Conservation (phyloP, 2,329 filamentous ascomycete species). For the Pseudohalonectria lignicola region DNA sequence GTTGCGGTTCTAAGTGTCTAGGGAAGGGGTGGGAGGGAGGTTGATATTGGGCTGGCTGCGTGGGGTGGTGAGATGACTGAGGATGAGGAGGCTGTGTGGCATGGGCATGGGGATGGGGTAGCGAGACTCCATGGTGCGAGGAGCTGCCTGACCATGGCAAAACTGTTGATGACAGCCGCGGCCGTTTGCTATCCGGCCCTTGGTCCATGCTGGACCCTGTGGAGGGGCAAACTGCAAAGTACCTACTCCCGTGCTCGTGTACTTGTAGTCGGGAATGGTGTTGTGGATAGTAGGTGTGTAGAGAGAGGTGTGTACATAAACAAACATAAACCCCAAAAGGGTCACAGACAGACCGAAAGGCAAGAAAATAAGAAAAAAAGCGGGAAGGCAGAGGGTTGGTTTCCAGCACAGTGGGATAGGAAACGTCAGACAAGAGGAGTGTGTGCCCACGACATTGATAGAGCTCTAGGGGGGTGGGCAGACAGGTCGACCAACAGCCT, state of each 20-base stretch:
- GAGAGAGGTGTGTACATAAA: not conserved
- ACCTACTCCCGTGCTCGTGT: not conserved
- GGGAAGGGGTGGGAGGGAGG: slow-evolving; percentile 21
- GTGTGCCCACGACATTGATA: slow-evolving; percentile 1
- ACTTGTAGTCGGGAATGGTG: not conserved
- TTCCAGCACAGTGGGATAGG: not conserved
- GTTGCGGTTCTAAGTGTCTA: not conserved
- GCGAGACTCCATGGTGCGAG: slow-evolving; percentile 33
- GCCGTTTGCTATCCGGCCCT: slow-evolving; percentile 48
- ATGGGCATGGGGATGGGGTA: slow-evolving; percentile 32
- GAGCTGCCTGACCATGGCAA: slow-evolving; percentile 36
- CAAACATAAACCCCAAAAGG: no score
- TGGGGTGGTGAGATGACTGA: slow-evolving; percentile 24
- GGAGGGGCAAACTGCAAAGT: not conserved
- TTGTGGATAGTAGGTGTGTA: not conserved
- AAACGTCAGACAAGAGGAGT: slow-evolving; percentile 2
- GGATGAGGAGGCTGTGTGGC: no score
- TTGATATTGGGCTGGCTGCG: slow-evolving; percentile 26
- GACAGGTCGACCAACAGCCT: not conserved
- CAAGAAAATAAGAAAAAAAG: not conserved
- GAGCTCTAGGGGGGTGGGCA: not conserved
- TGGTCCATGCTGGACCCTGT: slow-evolving; percentile 41
- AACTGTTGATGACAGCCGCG: slow-evolving; percentile 39
- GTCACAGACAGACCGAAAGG: no score
- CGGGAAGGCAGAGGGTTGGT: not conserved